These are phyloP conservation scores for Durusdinium trenchii DNA, from an alignment of 73 alveolate genomes.

Conservation along the genomic window DNA sequence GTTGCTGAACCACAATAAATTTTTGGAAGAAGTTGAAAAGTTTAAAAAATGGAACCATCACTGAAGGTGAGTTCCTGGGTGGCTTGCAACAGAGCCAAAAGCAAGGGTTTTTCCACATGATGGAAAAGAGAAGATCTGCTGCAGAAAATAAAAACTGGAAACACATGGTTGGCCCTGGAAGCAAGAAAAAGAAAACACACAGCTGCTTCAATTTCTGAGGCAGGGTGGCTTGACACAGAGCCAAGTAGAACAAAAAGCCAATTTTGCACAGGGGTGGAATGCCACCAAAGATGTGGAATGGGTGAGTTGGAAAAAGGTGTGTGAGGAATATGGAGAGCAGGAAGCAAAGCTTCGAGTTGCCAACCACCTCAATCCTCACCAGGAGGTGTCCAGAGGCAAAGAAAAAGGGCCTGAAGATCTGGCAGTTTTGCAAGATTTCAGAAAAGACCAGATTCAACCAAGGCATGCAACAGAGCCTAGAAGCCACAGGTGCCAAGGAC, in stretches of 20 bases:
- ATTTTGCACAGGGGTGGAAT: neutral
- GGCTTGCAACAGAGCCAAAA: constrained; percentile 33
- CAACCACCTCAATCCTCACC: too few species aligned
- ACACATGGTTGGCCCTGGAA: too few species aligned
- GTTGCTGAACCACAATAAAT: neutral
- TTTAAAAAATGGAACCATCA: neutral
- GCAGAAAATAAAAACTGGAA: too few species aligned
- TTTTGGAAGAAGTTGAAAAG: neutral
- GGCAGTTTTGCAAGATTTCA: neutral
- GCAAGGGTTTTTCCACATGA: too few species aligned
- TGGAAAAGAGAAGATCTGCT: too few species aligned
- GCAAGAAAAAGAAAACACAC: neutral
- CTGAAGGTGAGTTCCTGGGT: neutral
- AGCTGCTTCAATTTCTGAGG: neutral
- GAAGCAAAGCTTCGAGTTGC: too few species aligned
- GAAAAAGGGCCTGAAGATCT: too few species aligned
- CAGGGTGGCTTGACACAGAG: neutral
- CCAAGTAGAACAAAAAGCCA: neutral
- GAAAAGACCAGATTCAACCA: neutral
- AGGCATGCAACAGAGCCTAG: neutral
- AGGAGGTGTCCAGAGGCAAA: too few species aligned
- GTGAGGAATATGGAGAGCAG: too few species aligned
- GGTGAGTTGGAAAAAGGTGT: neutral
- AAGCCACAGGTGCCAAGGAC: too few species aligned
- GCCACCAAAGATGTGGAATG: neutral